Base-by-base conservation (phyloP, 768 basidiomycete genomes). In the Trametes cinnabarina region DNA sequence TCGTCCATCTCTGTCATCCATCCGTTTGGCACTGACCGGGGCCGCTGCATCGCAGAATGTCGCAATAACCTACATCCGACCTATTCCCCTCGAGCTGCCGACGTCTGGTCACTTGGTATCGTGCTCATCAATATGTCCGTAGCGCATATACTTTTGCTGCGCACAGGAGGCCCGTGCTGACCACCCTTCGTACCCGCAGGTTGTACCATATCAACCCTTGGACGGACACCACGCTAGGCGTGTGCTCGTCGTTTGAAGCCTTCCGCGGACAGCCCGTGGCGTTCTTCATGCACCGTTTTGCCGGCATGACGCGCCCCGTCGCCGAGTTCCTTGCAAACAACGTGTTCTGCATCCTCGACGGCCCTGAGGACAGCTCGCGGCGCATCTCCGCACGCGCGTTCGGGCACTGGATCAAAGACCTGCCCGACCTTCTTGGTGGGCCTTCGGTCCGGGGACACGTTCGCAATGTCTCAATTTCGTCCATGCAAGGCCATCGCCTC, bases 51-150 rank as follows among this genome's bases (percentile, higher is more conserved):
- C 43, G n/a, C 67, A 94, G 96, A 98, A 79, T 98, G 97, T 76
- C 88, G 96, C 72, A 98, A 98, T 79, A 97, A 98, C 73, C 81
- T 94, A 64, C 91, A 90, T 26, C 95, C 97, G 62, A 91, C 90
- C 48, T 99, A 99, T 78, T 83, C 84, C 63, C 94, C 96, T 61
- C 90, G 89, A 66, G 91, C 92, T 57, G 97, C 97, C 60, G 96
- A 99, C 74, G 94, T 99, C 52, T 99, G 94, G 96, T 98, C 96
- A 23, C 82, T 99, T 65, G 96, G 96, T 61, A 97, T 99, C 71
- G 97, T 99, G 63, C 85, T 99, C 66, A 92, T 99, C 81, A 99
- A 99, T 73, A 95, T 98, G 92, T 91, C 65, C 34, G 86, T 78
- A 19, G 55, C 55, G 56, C 49, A 32, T 61, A 49, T 55, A 53